Percentiles rank a stretch among this genome's conserved stretches.
phyloP scores from a whole-genome alignment of 2,329 filamentous ascomycete species.

The Coleophoma crateriformis region DNA sequence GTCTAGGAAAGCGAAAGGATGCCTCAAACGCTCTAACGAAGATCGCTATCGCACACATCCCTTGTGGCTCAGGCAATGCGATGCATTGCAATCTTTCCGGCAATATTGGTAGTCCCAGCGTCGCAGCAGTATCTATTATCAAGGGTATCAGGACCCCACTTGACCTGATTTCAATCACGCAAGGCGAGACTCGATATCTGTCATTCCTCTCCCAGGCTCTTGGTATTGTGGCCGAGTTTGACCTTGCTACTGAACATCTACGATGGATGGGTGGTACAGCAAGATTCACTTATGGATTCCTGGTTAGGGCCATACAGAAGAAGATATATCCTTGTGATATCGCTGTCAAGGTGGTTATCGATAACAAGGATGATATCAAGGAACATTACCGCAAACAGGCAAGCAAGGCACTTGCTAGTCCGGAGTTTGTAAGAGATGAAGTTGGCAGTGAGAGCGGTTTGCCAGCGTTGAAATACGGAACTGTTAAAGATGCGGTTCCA shows the following conservation, averaged over 20 bases:
- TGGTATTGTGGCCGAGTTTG: conserved; percentile 81
- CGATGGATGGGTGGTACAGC: conserved; percentile 78
- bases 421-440: conserved; percentile 4
- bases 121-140: conserved; percentile 74
- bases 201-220: conserved; percentile 87
- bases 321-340: conserved; percentile 83
- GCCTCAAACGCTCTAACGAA: conserved; percentile 66
- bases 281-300: conserved; percentile 76
- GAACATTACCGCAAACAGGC: conserved; percentile 57
- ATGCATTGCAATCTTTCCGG: conserved; percentile 84
- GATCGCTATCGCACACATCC: conserved; percentile 76
- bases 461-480: conserved; percentile 71
- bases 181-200: conserved; percentile 63
- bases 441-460: conserved; percentile 39
- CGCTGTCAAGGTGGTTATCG: conserved; percentile 72
- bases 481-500: conserved; percentile 67
- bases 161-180: conserved; percentile 82
- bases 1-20: conserved; percentile 69
- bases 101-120: conserved; percentile 61
- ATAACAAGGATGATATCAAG: conserved; percentile 66
- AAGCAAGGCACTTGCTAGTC: conserved; percentile 2
- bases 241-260: conserved; percentile 81
- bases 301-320: conserved; percentile 66
- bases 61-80: conserved; percentile 87
- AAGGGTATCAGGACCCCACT: conserved; percentile 77